phyloP scores from a whole-genome alignment of 2,329 filamentous ascomycete species.

The Aspergillus amoenus region DNA sequence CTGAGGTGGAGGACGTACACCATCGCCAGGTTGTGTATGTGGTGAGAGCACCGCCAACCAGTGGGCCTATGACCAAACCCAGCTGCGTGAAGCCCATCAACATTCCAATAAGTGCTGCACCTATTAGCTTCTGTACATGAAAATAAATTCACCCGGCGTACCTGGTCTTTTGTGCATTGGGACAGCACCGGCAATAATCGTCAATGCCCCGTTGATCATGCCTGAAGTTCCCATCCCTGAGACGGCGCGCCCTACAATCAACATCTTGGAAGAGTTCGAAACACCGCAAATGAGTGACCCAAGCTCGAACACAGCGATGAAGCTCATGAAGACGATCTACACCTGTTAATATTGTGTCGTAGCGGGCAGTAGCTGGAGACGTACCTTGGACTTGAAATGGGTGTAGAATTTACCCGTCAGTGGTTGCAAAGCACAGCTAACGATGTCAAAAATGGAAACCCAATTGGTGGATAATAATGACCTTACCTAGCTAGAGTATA shows the following conservation, averaged over 20 bases:
- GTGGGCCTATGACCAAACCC: conserved; percentile 35
- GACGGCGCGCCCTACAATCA: conserved; percentile 11
- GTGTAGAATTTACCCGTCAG: conserved; percentile 14
- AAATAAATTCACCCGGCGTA: background rate
- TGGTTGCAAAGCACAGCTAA: conserved; percentile 9
- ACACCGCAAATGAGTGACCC: conserved; percentile 19
- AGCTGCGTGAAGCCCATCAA: conserved; percentile 29
- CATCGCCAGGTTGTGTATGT: conserved; percentile 29
- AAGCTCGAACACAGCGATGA: conserved; percentile 32
- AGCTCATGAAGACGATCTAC: conserved; percentile 27
- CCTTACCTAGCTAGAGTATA: conserved; percentile 42
- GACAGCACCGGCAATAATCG: conserved; percentile 7
- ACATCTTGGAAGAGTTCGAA: conserved; percentile 8
- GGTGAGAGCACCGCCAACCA: conserved; percentile 46
- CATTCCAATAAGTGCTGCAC: conserved; percentile 5
- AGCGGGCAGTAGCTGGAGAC: too few species aligned
- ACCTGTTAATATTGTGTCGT: too few species aligned
- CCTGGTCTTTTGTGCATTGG: conserved; percentile 10
- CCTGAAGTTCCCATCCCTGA: conserved; percentile 11
- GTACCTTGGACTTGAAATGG: conserved; percentile 8
- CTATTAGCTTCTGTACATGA: background rate
- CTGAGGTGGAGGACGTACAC: conserved; percentile 16
- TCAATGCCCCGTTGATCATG: conserved; percentile 11
- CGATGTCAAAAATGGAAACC: background rate
- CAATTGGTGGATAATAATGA: background rate